Conservation (phyloP, 768 basidiomycete genomes). For the Pleurotus citrinopileatus region DNA sequence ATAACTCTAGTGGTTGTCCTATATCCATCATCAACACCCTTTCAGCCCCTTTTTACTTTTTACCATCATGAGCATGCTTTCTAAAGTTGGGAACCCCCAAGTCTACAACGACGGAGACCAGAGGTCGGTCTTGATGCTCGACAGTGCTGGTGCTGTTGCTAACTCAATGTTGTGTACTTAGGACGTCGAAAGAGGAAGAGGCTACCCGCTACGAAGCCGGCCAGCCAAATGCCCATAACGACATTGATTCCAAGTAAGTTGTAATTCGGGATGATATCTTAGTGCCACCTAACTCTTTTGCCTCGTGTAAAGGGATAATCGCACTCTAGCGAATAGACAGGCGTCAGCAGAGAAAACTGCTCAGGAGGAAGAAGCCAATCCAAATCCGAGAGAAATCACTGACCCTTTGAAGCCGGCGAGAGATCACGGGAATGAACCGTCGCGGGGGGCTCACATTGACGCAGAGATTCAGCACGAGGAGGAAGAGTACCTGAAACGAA, state of each 20-base stretch:
- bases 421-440: constrained; percentile 57
- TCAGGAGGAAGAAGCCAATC: constrained; percentile 24
- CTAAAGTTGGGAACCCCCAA: constrained; percentile 47
- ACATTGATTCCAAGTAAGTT: constrained; percentile 39
- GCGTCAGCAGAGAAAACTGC: constrained; percentile 27
- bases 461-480: constrained; percentile 53
- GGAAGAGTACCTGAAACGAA: constrained; percentile 41
- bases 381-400: constrained; percentile 27
- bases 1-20: no score
- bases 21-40: no score
- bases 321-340: constrained; percentile 37
- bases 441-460: constrained; percentile 56
- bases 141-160: background rate
- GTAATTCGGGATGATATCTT: background rate
- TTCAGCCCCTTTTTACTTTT: no score
- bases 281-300: background rate
- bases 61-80: constrained; percentile 34
- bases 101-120: constrained; percentile 48
- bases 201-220: constrained; percentile 20
- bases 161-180: background rate
- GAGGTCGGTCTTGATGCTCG: constrained; percentile 27
- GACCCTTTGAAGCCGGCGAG: constrained; percentile 49
- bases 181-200: constrained; percentile 1
- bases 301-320: constrained; percentile 41
- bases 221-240: constrained; percentile 31